These are phyloP conservation scores for Fusarium buharicum DNA, from an alignment of 2,329 filamentous ascomycete species.

Conservation along the genomic window DNA sequence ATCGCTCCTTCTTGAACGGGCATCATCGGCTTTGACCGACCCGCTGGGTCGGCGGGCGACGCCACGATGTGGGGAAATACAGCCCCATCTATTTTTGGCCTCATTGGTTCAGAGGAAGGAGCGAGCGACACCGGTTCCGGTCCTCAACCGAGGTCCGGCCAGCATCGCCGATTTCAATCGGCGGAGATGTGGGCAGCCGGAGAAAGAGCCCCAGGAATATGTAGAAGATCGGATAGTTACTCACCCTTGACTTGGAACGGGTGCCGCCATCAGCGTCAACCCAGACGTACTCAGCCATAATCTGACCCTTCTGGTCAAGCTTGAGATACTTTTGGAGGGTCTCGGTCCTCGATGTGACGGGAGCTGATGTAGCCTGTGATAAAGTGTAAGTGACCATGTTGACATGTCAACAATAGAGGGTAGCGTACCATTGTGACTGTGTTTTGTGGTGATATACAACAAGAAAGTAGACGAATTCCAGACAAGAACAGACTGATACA, in stretches of 20 bases:
- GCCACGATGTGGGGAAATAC: conserved; percentile 6
- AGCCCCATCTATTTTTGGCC: conserved; percentile 15
- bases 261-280: conserved; percentile 84
- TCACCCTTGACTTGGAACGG: conserved; percentile 96
- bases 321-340: conserved; percentile 86
- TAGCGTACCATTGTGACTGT: conserved; percentile 39
- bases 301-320: conserved; percentile 86
- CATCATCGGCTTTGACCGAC: conserved; percentile 22
- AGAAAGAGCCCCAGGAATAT: conserved; percentile 1
- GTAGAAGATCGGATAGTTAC: conserved; percentile 51
- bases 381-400: conserved; percentile 27
- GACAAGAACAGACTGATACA: conserved; percentile 25
- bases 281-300: conserved; percentile 98
- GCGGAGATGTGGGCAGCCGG: conserved; percentile 3
- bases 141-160: conserved; percentile 22
- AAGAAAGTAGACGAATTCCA: conserved; percentile 1
- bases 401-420: conserved; percentile 11
- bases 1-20: conserved; percentile 1
- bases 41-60: conserved; percentile 8
- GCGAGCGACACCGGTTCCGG: conserved; percentile 13
- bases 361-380: conserved; percentile 26
- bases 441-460: conserved; percentile 4
- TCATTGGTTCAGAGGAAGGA: conserved; percentile 19
- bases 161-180: conserved; percentile 13
- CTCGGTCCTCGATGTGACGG: conserved; percentile 44